Evolutionary conservation across 2,329 filamentous ascomycete genomes (phyloP).

Genomic region (Dryadomyces quercivorus): DNA sequence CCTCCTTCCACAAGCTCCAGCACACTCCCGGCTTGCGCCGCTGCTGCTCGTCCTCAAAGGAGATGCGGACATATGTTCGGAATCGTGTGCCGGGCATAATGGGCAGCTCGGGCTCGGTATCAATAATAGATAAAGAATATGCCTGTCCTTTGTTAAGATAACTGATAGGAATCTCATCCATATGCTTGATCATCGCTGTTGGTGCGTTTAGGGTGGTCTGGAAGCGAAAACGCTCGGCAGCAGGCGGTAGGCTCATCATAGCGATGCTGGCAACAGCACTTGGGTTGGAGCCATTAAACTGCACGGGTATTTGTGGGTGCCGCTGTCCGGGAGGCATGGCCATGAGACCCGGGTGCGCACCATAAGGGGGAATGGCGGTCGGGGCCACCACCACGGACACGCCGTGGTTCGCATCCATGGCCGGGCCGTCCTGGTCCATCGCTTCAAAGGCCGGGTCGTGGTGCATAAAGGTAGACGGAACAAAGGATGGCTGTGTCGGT

Average conservation of each 20-base stretch:
- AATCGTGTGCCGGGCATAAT: conserved; percentile 55
- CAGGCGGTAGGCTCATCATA: conserved; percentile 35
- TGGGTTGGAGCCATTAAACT: neutral
- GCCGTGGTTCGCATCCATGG: conserved; percentile 44
- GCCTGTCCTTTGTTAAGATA: conserved; percentile 97
- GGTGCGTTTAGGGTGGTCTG: conserved; percentile 84
- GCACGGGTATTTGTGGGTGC: neutral
- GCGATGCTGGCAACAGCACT: conserved; percentile 18
- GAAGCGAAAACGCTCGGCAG: conserved; percentile 70
- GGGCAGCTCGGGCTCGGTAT: conserved; percentile 54
- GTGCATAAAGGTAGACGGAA: conserved; percentile 69
- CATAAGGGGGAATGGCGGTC: neutral
- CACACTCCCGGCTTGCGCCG: conserved; percentile 59
- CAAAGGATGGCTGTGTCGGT: conserved; percentile 48
- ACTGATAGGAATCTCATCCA: conserved; percentile 88
- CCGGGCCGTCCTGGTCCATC: conserved; percentile 62
- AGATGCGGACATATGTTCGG: conserved; percentile 85
- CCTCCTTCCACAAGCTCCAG: conserved; percentile 87
- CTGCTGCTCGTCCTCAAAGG: conserved; percentile 93
- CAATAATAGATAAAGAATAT: conserved; percentile 74
- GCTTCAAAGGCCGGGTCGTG: conserved; percentile 70
- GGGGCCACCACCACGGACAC: neutral
- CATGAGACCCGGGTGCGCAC: conserved; percentile 2
- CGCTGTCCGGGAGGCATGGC: conserved; percentile 6
- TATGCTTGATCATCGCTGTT: conserved; percentile 87